Base-by-base conservation (phyloP, 2,329 filamentous ascomycete species). In the Colletotrichum sojae region DNA sequence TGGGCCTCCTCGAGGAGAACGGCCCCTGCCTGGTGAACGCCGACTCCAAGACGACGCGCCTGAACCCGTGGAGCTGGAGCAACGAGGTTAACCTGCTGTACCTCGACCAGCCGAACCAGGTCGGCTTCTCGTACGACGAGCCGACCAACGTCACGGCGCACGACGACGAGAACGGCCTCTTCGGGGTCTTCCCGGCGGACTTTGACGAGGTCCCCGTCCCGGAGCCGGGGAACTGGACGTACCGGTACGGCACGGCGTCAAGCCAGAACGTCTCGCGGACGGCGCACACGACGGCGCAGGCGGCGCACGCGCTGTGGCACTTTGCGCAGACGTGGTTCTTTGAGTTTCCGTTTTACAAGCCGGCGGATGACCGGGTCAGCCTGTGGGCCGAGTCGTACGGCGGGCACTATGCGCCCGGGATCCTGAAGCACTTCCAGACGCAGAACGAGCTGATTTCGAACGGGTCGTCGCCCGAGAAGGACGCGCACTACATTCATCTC, bases 81-180 rank as follows among this genome's bases (percentile, higher is more conserved):
- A 81, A 84, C 66, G 83, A 81, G 53, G 67, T 84, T 43, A 89
- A 89, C 73, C 77, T 89, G 70, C 72, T 84, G 5, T 84, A 81
- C 67, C 79, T 84, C 65, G 81, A 86, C 75, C 83, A 85, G 77
- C 89, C 89, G 9, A 87, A 89, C 56, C 89, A 91, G 76, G 85
- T 91, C 10, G 86, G 87, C 46, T 88, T 90, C 69, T 90, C 88
- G 1, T 88, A 86, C 73, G 91, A 92, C 74, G 83, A 83, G 9
- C 76, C 83, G 12, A 86, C 84, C n/a, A 91, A 91, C 71, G 79
- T 84, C 18, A 87, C 88, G 2, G 75, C 88, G 22, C 73, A 81
- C 22, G 78, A 78, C 51, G 76, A 20, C 9, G 63, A 48, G 5
- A 45, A 70, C 1, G 52, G 46, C 40, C 20, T 16, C 22, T 39